Percentiles rank a stretch among this genome's conserved stretches.
Evolutionary conservation across 495 filamentous ascomycete species (phyloP).

Genomic region (Amphirosellinia nigrospora): DNA sequence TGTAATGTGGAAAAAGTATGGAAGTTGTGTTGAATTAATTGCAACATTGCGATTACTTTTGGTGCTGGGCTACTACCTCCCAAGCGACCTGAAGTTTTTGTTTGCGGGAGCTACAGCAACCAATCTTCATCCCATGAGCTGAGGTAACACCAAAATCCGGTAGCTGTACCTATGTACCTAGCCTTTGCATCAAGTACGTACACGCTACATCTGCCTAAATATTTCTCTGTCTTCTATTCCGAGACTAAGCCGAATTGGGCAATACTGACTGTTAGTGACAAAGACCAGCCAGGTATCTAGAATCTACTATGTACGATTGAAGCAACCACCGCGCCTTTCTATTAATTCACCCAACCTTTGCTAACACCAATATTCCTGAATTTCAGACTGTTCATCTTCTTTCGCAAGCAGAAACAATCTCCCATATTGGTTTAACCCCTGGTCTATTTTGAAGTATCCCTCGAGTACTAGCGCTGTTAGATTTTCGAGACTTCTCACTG

Average conservation of each 20-base stretch:
- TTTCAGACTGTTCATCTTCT: background rate
- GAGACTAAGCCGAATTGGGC: background rate
- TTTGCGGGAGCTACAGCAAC: background rate
- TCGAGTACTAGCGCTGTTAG: background rate
- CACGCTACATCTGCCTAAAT: background rate
- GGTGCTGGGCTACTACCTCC: too few species aligned
- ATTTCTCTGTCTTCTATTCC: background rate
- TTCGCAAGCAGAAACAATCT: too few species aligned
- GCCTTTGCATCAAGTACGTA: background rate
- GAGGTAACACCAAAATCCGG: background rate
- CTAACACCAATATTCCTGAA: background rate
- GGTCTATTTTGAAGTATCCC: background rate
- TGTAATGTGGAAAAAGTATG: background rate
- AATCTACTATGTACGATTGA: conserved; percentile 2
- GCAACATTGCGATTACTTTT: background rate
- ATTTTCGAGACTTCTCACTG: background rate
- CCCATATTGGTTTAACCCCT: background rate
- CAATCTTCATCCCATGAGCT: background rate
- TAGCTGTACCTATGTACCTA: background rate
- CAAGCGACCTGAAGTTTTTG: too few species aligned
- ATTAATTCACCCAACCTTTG: background rate
- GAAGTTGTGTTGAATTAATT: background rate
- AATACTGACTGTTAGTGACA: background rate
- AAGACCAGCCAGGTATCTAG: background rate
- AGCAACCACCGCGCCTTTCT: background rate